phyloP scores from a whole-genome alignment of 2,329 filamentous ascomycete species.

The Thermothelomyces thermophilus region DNA sequence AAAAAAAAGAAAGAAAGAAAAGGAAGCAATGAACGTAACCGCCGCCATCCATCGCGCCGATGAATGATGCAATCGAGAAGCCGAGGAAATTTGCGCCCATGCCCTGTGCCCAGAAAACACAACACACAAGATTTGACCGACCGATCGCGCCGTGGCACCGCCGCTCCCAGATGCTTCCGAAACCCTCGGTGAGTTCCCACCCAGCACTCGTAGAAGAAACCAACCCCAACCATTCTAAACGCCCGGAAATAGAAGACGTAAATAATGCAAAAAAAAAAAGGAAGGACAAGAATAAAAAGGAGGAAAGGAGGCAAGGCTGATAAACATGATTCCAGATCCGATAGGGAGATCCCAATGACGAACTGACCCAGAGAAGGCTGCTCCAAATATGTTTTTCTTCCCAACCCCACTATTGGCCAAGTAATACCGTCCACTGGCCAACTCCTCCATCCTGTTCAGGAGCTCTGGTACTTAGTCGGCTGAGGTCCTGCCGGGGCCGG shows the following conservation, averaged over 20 bases:
- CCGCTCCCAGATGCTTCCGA: constrained; percentile 2
- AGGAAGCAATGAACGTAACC: neutral
- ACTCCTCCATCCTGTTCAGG: neutral
- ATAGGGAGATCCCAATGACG: constrained; percentile 2
- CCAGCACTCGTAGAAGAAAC: neutral
- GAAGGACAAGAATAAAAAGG: neutral
- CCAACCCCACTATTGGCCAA: neutral
- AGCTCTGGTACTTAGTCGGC: constrained; percentile 15
- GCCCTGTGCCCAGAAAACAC: constrained; percentile 6
- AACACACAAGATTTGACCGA: constrained; percentile 6
- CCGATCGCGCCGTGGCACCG: neutral
- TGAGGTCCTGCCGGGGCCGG: neutral
- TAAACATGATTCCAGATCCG: constrained; percentile 14
- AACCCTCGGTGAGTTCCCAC: neutral
- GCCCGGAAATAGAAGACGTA: neutral
- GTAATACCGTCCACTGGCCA: neutral
- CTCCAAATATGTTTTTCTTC: constrained; percentile 1
- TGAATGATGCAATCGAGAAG: constrained; percentile 5
- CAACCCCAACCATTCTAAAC: neutral
- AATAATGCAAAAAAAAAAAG: constrained; percentile 9
- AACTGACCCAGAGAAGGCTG: constrained; percentile 4
- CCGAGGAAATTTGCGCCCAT: constrained; percentile 1
- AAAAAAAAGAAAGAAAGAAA: no score
- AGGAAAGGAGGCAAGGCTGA: neutral
- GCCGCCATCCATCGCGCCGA: neutral